Conservation (phyloP, 108 stramenopile genomes). For the Parmales sp. region DNA sequence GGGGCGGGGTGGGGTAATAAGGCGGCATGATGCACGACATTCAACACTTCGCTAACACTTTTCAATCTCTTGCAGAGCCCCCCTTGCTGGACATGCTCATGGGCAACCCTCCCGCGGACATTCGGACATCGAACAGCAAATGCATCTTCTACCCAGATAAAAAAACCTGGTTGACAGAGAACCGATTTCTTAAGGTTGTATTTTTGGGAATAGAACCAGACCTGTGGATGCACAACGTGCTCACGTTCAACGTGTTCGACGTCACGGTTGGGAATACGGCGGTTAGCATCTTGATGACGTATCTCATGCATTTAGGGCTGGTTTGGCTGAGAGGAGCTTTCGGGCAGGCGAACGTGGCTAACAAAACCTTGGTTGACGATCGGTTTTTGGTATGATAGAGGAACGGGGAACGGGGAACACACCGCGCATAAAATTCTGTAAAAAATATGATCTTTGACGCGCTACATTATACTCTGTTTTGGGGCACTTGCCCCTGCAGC, state of each 20-base stretch:
- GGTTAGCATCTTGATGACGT: constrained; percentile 38
- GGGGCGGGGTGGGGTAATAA: no score
- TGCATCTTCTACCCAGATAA: constrained; percentile 53
- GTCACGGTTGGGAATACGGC: constrained; percentile 40
- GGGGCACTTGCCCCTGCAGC: no score
- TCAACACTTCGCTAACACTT: no score
- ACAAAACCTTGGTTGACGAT: constrained; percentile 47
- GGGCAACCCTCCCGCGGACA: constrained; percentile 31
- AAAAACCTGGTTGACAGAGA: constrained; percentile 10
- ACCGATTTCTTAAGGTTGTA: constrained; percentile 34
- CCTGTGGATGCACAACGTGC: constrained; percentile 48
- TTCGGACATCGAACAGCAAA: constrained; percentile 26
- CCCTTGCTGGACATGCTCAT: constrained; percentile 24
- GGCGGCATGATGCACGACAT: no score
- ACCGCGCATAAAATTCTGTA: no score
- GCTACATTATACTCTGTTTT: no score
- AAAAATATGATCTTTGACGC: no score
- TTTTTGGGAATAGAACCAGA: constrained; percentile 55
- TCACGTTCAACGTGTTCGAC: constrained; percentile 47
- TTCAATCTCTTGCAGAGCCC: no score
- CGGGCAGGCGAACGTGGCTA: constrained; percentile 44
- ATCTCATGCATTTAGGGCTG: constrained; percentile 39
- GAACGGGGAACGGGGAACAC: no score
- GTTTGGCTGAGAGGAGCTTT: constrained; percentile 21
- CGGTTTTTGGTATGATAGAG: constrained; percentile 40